Base-by-base conservation (phyloP, 2,329 filamentous ascomycete genomes). In the Curvularia lunata region DNA sequence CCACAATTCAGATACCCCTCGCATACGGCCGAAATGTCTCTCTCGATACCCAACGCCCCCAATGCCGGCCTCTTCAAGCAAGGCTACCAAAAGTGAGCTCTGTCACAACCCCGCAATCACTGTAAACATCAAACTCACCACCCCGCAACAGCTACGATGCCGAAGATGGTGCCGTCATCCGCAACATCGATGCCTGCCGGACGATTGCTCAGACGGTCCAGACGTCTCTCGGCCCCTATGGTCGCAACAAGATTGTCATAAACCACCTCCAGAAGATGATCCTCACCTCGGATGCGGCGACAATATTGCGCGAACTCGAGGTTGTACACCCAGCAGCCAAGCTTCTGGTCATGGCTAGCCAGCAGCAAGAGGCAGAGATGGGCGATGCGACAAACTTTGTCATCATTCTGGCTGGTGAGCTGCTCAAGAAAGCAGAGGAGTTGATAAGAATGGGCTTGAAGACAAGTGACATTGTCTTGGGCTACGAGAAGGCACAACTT, bases 221-320 rank as follows among this genome's bases (percentile, higher is more conserved):
- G 83, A 98, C 95, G 56, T 98, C 95, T 45, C 86, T 99, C 34
- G 96, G 95, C 51, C 95, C 95, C 59, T 97, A 97, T 80, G 95
- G 95, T 74, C 91, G 95, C 80, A 99, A 99, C 85, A 99, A 99
- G 84, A 93, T 99, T 76, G 92, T 99, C 82, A 98, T 99, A 85
- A 99, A 99, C 84, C 96, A 99, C 82, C 85, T 99, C 63, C 92
- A 97, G 80, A 99, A 99, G 85, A 97, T 99, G 95, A 96, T 97
- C 71, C 85, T 99, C 65, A 99, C 96, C 69, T 98, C 93, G 60
- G 95, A 99, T 76, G 95, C 95, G 65, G 95, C 95, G 66, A 98
- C 95, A 42, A 99, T 99, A 76, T 86, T 99, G 70, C 90, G 92
- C 74, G 96, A 99, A 82, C 88, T 99, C 78, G 95, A 99, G 75